phyloP scores from a whole-genome alignment of 306 rosid genomes.

The Quercus robur region DNA sequence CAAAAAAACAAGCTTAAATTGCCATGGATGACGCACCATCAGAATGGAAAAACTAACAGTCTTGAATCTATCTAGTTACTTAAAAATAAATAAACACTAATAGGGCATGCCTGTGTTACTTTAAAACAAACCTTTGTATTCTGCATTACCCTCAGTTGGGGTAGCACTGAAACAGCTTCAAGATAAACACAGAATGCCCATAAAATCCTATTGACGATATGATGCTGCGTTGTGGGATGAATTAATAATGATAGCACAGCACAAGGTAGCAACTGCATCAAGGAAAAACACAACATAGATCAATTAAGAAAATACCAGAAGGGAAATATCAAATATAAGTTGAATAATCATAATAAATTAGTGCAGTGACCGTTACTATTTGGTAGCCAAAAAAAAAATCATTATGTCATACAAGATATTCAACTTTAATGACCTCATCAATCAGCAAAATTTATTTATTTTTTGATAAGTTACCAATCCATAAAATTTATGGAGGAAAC shows the following conservation, averaged over 20 bases:
- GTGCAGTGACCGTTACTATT: too few species aligned
- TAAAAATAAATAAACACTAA: background rate
- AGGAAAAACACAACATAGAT: background rate
- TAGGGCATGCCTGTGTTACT: background rate
- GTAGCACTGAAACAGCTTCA: constrained; percentile 81
- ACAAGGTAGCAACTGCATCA: constrained; percentile 61
- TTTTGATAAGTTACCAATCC: background rate
- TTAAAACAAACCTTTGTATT: constrained; percentile 52
- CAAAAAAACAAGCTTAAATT: background rate
- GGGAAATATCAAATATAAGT: background rate
- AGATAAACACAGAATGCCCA: constrained; percentile 90
- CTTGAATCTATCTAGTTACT: too few species aligned
- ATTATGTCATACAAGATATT: background rate
- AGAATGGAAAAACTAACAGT: background rate
- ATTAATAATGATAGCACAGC: constrained; percentile 44
- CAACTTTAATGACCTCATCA: background rate
- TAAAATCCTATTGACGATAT: constrained; percentile 47
- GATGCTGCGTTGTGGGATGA: constrained; percentile 69
- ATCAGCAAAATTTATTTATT: too few species aligned
- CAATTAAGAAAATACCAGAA: background rate
- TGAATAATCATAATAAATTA: background rate
- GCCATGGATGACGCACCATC: background rate
- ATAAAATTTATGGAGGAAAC: background rate
- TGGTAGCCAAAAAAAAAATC: background rate
- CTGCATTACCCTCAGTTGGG: constrained; percentile 78